Base-by-base conservation (phyloP, 164 flowering plant genomes). In the grape (Vitis vinifera) region DNA sequence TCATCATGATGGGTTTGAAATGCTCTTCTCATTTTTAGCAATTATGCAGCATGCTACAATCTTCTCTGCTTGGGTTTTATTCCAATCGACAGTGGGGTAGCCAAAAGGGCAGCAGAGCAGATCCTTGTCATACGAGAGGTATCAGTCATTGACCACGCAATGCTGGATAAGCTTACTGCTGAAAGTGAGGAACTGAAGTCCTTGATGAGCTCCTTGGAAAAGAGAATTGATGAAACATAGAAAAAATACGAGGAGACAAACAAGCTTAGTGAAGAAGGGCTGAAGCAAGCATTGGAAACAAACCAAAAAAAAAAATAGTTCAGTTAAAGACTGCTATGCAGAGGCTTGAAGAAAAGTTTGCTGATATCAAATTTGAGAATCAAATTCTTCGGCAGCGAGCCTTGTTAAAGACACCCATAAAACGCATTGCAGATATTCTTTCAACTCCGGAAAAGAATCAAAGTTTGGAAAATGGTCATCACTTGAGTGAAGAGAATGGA, bases 101-200 rank as follows among this genome's bases (percentile, higher is more conserved):
- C n/a, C n/a, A n/a, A n/a, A n/a, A n/a, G n/a, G n/a, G n/a, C n/a
- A n/a, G n/a, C n/a, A n/a, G n/a, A n/a, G n/a, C n/a, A n/a, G n/a
- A n/a, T n/a, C n/a, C n/a, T n/a, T n/a, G n/a, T n/a, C n/a, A n/a
- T n/a, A n/a, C n/a, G n/a, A n/a, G n/a, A n/a, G 83, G 87, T 89
- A 63, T 87, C 92, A 27, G 89, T 91, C 23, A 67, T 90, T 66
- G 99, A 92, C 76, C 67, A 83, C 75, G 88, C 72, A 23, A 59
- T 83, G 80, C 27, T 88, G 79, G 88, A 89, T 65, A 88, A 89
- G 75, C 87, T 92, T 76, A 75, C 81, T 51, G 72, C 71, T 63
- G 98, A 94, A 84, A 94, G 92, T 79, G 93, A 89, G 69, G 85
- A 87, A 69, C 94, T 94, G 63, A 90, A 90, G 91, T 83, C 76